phyloP scores from a whole-genome alignment of 768 basidiomycete species.

The Mycena venus region DNA sequence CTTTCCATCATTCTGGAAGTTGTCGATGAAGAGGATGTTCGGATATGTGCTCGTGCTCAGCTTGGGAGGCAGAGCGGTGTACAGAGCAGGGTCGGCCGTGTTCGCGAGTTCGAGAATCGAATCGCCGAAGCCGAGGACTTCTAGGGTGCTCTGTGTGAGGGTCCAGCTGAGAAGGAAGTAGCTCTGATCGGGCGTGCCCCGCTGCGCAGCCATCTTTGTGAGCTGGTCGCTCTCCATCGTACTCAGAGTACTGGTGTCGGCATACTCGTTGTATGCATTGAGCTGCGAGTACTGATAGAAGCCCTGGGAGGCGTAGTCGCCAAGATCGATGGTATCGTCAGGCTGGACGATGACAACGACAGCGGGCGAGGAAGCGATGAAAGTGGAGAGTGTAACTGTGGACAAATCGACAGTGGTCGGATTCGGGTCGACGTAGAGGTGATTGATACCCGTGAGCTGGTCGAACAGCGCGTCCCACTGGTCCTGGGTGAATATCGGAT shows the following conservation, averaged over 20 bases:
- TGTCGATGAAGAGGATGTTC: slow-evolving; percentile 22
- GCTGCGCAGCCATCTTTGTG: slow-evolving; percentile 16
- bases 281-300: slow-evolving; percentile 23
- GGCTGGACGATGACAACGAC: slow-evolving; percentile 22
- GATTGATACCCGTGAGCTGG: slow-evolving; percentile 11
- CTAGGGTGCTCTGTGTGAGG: slow-evolving; percentile 5
- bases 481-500: slow-evolving; percentile 22
- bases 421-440: slow-evolving; percentile 14
- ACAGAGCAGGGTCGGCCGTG: slow-evolving; percentile 3
- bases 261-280: slow-evolving; percentile 22
- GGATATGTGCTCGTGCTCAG: slow-evolving; percentile 16
- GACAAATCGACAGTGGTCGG: slow-evolving; percentile 15
- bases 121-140: slow-evolving; percentile 12
- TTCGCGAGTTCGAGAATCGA: slow-evolving; percentile 16
- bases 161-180: slow-evolving; percentile 24
- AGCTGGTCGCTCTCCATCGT: slow-evolving; percentile 28
- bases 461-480: slow-evolving; percentile 17
- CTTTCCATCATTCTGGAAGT: slow-evolving; percentile 23
- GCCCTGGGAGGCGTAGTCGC: slow-evolving; percentile 3
- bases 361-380: slow-evolving; percentile 16
- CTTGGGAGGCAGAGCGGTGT: slow-evolving; percentile 13
- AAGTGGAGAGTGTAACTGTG: slow-evolving; percentile 11
- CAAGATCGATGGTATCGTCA: slow-evolving; percentile 7
- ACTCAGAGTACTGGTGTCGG: slow-evolving; percentile 11
- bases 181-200: background rate